Evolutionary conservation across 1,284 basidiomycete species (phyloP), one percentile per base, ranked within the genome.

Genomic region (Rhodotorula sp.): DNA sequence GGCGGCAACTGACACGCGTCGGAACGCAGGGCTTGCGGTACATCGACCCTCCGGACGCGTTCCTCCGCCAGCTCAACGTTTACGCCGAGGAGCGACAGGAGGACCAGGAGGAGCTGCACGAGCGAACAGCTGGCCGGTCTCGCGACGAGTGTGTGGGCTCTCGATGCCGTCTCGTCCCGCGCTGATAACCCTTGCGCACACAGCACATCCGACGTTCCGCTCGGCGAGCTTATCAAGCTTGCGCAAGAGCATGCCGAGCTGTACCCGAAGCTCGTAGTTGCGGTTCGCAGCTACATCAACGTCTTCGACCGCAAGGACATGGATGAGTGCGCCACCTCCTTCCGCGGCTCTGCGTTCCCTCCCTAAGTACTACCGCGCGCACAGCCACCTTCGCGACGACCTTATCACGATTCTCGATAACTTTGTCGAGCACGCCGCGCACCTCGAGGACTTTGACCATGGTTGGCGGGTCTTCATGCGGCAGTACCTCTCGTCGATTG

Each of bases 21-120:
- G 37, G 17, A 4, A n/a, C 22, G 19, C 73, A 93, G 90, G 86
- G 87, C 3, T 82, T 94, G 10, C 86, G 88, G 73, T 91, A 92
- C 77, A 83, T 89, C 56, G 86, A 87, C 76, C 90, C 91, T 1
- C 90, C 92, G 21, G 91, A 93, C 57, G 81, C 82, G 1, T 82
- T 94, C 41, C 79, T 89, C 27, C 89, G 86, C 0, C 92, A 95
- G 78, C 83, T 94, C 12, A 87, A 90, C 73, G 86, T 92, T 27
- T 95, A 93, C 77, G 86, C 87, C 0, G 92, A 96, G 75, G 92
- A 94, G 80, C 91, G 92, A 77, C 90, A 90, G 62, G 92, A 94
- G 75, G 93, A 96, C 29, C 69, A 63, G 46, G 72, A 74, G 46
- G 72, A 94, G 66, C 85, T 92, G 81, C 87, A 88, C 29, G 75